Conservation (phyloP, 2,329 filamentous ascomycete genomes). For the Alternaria burnsii region DNA sequence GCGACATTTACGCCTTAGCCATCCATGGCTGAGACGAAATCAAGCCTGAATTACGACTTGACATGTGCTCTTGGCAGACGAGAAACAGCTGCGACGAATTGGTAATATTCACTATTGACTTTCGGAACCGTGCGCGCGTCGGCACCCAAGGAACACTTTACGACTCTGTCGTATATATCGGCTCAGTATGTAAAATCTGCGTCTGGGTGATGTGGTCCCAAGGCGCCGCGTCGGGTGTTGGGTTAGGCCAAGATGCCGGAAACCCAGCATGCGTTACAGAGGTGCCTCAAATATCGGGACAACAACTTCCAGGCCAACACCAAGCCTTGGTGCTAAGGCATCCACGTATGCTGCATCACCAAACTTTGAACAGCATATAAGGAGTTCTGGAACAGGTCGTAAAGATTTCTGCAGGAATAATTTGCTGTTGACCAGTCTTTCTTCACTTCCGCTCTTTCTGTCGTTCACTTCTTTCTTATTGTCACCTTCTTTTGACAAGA, state of each 20-base stretch:
- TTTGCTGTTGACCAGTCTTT: constrained; percentile 38
- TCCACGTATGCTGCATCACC: constrained; percentile 5
- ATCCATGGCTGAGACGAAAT: background rate
- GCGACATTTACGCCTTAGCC: background rate
- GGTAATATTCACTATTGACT: background rate
- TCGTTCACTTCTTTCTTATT: constrained; percentile 23
- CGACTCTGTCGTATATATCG: background rate
- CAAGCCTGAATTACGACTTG: background rate
- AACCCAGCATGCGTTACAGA: constrained; percentile 24
- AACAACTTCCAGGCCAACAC: constrained; percentile 20
- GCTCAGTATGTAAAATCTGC: background rate
- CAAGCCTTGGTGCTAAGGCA: constrained; percentile 33
- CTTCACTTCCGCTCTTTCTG: constrained; percentile 17
- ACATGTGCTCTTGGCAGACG: background rate
- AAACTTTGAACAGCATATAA: constrained; percentile 3
- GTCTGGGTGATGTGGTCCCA: background rate
- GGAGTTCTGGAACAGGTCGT: background rate
- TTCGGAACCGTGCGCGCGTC: background rate
- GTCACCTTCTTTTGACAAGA: constrained; percentile 13
- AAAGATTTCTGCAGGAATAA: constrained; percentile 18
- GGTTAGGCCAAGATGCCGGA: constrained; percentile 24
- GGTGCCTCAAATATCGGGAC: constrained; percentile 28
- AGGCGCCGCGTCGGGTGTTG: constrained; percentile 2
- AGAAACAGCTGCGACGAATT: background rate
- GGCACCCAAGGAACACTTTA: background rate